phyloP scores from a whole-genome alignment of 495 filamentous ascomycete species.

The Hypoxylon perforatum region DNA sequence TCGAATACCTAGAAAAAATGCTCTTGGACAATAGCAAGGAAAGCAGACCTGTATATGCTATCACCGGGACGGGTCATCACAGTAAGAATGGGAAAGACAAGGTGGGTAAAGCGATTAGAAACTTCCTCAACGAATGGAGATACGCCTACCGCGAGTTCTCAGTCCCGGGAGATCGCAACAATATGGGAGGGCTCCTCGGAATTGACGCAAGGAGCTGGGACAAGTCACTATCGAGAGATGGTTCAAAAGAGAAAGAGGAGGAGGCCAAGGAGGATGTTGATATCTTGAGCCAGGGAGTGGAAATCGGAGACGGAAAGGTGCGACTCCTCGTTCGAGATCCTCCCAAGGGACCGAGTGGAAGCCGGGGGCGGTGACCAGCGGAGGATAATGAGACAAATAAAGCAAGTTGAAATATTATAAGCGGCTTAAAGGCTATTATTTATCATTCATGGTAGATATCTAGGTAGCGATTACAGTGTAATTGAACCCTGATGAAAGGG shows the following conservation, averaged over 20 bases:
- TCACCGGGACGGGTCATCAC: slow-evolving; percentile 96
- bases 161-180: slow-evolving; percentile 88
- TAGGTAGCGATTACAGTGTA: too few species aligned
- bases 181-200: slow-evolving; percentile 92
- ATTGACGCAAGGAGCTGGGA: slow-evolving; percentile 93
- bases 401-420: slow-evolving; percentile 37
- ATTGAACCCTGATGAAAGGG: too few species aligned
- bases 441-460: too few species aligned
- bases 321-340: slow-evolving; percentile 67
- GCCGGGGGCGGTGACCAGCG: slow-evolving; percentile 49
- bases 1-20: slow-evolving; percentile 90
- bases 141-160: slow-evolving; percentile 97
- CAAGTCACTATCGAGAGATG: slow-evolving; percentile 67
- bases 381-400: slow-evolving; percentile 38
- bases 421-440: slow-evolving; percentile 1
- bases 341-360: slow-evolving; percentile 61
- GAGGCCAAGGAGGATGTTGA: slow-evolving; percentile 67
- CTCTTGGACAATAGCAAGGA: slow-evolving; percentile 83
- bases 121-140: slow-evolving; percentile 93
- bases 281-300: slow-evolving; percentile 67
- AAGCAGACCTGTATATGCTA: slow-evolving; percentile 86
- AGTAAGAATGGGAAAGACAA: slow-evolving; percentile 99
- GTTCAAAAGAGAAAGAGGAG: slow-evolving; percentile 58
- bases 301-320: slow-evolving; percentile 70
- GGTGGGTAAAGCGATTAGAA: slow-evolving; percentile 91